phyloP scores from a whole-genome alignment of 2,329 filamentous ascomycete species.

The Didymella exigua region DNA sequence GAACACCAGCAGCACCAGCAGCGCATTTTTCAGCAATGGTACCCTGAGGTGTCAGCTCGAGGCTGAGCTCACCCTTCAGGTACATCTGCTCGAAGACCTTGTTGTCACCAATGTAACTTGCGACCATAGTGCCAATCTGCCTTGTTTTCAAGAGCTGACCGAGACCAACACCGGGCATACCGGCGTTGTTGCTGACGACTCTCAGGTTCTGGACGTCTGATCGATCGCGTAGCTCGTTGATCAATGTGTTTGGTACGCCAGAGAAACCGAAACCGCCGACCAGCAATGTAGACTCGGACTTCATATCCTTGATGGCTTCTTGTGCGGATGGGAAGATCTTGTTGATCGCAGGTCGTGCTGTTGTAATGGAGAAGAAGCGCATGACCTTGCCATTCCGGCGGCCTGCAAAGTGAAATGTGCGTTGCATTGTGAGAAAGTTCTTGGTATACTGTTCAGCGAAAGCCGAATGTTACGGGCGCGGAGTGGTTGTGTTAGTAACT shows the following conservation, averaged over 20 bases:
- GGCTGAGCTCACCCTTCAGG: constrained; percentile 72
- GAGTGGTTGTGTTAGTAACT: not conserved
- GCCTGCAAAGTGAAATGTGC: constrained; percentile 42
- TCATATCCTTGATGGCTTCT: constrained; percentile 49
- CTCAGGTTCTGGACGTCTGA: constrained; percentile 59
- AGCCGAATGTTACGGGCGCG: not conserved
- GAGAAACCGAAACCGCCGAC: constrained; percentile 49
- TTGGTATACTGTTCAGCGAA: not conserved
- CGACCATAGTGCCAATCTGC: constrained; percentile 73
- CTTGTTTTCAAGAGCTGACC: constrained; percentile 71
- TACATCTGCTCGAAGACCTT: constrained; percentile 78
- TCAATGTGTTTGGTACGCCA: constrained; percentile 48
- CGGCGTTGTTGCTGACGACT: constrained; percentile 82
- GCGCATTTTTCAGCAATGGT: constrained; percentile 74
- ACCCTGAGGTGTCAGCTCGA: constrained; percentile 79
- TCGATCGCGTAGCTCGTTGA: constrained; percentile 47
- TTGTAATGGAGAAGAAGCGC: constrained; percentile 45
- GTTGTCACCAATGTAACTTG: constrained; percentile 79
- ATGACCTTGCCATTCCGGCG: constrained; percentile 39
- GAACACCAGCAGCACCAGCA: constrained; percentile 76
- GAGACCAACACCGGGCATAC: constrained; percentile 71
- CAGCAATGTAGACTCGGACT: constrained; percentile 45
- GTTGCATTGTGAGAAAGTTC: constrained; percentile 36
- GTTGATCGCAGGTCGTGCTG: constrained; percentile 44
- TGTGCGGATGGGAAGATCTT: constrained; percentile 48